phyloP scores from a whole-genome alignment of 257 asterid species.

The Solanum pinnatisectum region DNA sequence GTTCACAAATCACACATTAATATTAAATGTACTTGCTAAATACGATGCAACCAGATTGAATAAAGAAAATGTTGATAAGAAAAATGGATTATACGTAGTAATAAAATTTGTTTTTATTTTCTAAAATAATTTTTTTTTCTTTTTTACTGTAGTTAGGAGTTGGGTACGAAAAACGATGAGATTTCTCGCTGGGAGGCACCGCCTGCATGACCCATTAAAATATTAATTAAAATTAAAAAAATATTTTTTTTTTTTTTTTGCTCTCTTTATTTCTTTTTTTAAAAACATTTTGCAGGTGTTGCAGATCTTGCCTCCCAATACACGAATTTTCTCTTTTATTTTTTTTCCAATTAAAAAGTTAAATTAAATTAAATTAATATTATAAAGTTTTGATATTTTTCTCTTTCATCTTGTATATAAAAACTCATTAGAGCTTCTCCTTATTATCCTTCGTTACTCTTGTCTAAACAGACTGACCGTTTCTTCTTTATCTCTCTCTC shows the following conservation, averaged over 20 bases:
- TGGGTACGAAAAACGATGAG: conserved; percentile 11
- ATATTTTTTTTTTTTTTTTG: neutral
- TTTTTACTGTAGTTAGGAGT: neutral
- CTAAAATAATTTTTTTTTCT: neutral
- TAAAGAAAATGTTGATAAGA: neutral
- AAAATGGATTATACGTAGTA: neutral
- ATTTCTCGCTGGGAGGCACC: conserved; percentile 12
- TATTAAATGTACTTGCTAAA: neutral
- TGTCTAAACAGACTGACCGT: conserved; percentile 30
- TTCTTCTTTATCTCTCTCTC: conserved; percentile 1
- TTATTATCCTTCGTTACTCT: conserved; percentile 37
- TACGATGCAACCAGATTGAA: neutral
- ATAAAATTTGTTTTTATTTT: too few species aligned
- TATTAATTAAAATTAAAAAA: neutral
- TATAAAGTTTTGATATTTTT: neutral
- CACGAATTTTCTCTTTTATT: neutral
- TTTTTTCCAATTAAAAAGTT: neutral
- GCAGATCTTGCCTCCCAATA: conserved; percentile 28
- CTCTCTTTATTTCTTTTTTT: neutral
- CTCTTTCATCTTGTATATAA: neutral
- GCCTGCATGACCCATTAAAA: neutral
- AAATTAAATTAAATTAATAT: neutral
- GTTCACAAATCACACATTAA: neutral
- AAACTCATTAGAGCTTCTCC: conserved; percentile 1
- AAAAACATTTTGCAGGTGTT: conserved; percentile 13